Conservation (phyloP, 2,329 filamentous ascomycete genomes). For the Ilyonectria mors-panacis region DNA sequence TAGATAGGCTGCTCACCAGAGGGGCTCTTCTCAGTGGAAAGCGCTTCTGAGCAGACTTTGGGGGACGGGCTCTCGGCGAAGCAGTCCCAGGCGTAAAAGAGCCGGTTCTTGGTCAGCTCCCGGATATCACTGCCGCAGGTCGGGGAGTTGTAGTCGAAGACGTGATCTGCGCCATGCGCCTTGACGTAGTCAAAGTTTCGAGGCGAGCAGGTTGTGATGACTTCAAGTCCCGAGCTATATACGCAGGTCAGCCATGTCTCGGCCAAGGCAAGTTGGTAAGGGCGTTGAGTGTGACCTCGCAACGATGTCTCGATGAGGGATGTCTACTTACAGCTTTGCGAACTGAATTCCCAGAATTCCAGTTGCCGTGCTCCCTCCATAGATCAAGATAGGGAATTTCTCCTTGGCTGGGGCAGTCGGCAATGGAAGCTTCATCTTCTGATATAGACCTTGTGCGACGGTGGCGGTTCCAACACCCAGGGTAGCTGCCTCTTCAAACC, state of each 20-base stretch:
- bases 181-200: conserved; percentile 57
- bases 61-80: not conserved
- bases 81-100: conserved; percentile 53
- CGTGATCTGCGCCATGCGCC: conserved; percentile 58
- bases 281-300: too few relatives aligned
- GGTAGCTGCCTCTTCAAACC: not conserved
- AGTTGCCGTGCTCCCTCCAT: conserved; percentile 12
- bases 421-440: not conserved
- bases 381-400: conserved; percentile 1
- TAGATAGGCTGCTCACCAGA: conserved; percentile 36
- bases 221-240: not conserved
- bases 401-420: conserved; percentile 2
- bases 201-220: conserved; percentile 31
- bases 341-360: conserved; percentile 14
- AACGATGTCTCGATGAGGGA: too few relatives aligned
- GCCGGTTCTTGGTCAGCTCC: conserved; percentile 39
- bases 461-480: conserved; percentile 7
- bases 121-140: conserved; percentile 41
- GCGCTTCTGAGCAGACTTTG: conserved; percentile 1
- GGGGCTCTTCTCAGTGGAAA: conserved; percentile 4
- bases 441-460: not conserved
- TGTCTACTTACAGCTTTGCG: not conserved
- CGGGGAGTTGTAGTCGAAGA: conserved; percentile 58
- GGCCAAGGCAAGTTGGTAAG: too few relatives aligned
- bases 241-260: not conserved